These are phyloP conservation scores for Diaporthe sp. DNA, from an alignment of 2,329 filamentous ascomycete species.

Conservation along the genomic window DNA sequence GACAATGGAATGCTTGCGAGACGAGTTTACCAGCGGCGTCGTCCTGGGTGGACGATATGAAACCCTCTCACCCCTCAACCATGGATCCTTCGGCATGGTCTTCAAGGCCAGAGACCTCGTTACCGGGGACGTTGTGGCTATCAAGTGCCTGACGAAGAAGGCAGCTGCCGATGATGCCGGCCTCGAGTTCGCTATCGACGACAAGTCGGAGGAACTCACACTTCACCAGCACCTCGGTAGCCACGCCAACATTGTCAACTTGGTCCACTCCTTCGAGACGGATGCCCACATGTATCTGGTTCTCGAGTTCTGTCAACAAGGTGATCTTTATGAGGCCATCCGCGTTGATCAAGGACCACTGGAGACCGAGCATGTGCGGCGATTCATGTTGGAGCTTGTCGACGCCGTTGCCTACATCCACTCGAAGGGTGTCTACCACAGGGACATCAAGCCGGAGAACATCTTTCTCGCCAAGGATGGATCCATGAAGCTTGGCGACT, in stretches of 20 bases:
- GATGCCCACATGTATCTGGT: conserved; percentile 91
- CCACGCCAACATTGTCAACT: conserved; percentile 94
- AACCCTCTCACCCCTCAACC: conserved; percentile 94
- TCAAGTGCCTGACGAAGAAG: conserved; percentile 96
- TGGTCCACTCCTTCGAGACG: conserved; percentile 92
- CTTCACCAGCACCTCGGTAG: conserved; percentile 84
- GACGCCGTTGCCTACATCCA: conserved; percentile 93
- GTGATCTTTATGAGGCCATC: conserved; percentile 98
- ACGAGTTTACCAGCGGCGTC: conserved; percentile 83
- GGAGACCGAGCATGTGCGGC: conserved; percentile 95
- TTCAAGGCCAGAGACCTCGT: conserved; percentile 88
- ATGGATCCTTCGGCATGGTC: conserved; percentile 99
- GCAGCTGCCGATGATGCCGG: conserved; percentile 71
- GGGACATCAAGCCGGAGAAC: conserved; percentile 99
- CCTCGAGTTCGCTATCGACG: conserved; percentile 80
- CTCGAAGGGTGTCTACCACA: conserved; percentile 90
- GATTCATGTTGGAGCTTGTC: conserved; percentile 96
- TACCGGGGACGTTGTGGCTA: conserved; percentile 86
- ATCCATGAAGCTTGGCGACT: conserved; percentile 96
- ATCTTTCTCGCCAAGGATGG: conserved; percentile 92
- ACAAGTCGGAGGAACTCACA: conserved; percentile 83
- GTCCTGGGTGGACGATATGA: conserved; percentile 90
- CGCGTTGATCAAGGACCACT: conserved; percentile 88
- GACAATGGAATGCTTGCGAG: conserved; percentile 86
- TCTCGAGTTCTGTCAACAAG: conserved; percentile 94